Evolutionary conservation across 441 rosid genomes (phyloP), one percentile per base, ranked within the genome.

Genomic region (Daphne laureola): DNA sequence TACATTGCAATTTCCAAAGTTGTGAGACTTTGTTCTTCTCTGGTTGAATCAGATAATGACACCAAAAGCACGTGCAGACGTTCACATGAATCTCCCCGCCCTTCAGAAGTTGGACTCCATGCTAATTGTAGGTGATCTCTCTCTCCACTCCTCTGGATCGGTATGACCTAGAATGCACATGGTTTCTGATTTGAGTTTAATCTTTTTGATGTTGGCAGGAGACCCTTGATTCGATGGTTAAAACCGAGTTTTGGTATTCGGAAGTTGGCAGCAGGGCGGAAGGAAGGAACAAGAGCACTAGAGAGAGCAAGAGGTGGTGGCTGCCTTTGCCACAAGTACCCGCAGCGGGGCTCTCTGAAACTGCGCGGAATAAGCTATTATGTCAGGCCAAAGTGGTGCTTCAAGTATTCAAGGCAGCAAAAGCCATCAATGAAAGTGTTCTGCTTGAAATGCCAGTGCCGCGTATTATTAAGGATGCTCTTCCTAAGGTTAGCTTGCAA

Each of bases 321-420:
- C 94, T 93, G 17, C 99, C 99, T 41, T 66, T 77, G 45, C 96
- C 99, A 14, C 89, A 83, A 62, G 96, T 93, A 14, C 97, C 99
- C 13, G 65, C 62, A 70, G 72, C 68, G 2, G 97, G 99, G 8
- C 90, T 93, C 48, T 83, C 99, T n/a, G 91, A 78, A 46, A 48
- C 72, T 3, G 93, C 53, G 62, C 79, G 83, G 71, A 81, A 82
- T 84, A 85, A 76, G 56, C 35, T 93, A 66, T 68, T 78, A 11
- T 64, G 58, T 42, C 79, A 73, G 45, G 84, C 76, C 0, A 82
- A 71, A 67, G 66, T 82, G 62, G 93, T 93, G 27, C 75, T 80
- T 71, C 99, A 93, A 81, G 83, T 93, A 38, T 81, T 87, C 76
- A 93, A 93, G 87, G 99, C 97, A 68, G 82, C 97, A n/a, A 90